phyloP scores from a whole-genome alignment of 1,139 yeast genomes.

The Lodderomyces theae region DNA sequence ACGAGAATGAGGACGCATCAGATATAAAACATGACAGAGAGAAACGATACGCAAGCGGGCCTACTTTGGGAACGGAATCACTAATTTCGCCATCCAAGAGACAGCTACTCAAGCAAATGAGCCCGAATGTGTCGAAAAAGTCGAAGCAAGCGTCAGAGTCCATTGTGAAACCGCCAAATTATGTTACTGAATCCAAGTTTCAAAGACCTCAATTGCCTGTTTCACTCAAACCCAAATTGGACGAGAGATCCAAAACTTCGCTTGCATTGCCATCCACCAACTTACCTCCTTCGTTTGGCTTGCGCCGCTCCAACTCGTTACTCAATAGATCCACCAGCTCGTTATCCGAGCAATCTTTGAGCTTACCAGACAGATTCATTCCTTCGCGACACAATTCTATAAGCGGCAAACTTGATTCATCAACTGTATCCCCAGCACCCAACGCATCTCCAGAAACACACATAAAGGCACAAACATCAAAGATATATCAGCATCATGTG shows the following conservation, averaged over 20 bases:
- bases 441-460: constrained; percentile 53
- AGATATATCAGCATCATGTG: constrained; percentile 77
- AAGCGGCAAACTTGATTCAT: constrained; percentile 39
- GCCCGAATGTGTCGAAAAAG: constrained; percentile 40
- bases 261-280: constrained; percentile 8
- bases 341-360: constrained; percentile 20
- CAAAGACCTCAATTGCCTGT: constrained; percentile 21
- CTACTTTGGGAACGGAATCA: constrained; percentile 5
- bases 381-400: constrained; percentile 45
- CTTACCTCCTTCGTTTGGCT: constrained; percentile 19
- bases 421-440: constrained; percentile 30
- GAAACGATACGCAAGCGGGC: constrained; percentile 4
- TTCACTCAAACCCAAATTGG: constrained; percentile 15
- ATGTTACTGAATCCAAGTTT: constrained; percentile 13
- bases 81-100: constrained; percentile 30
- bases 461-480: constrained; percentile 66
- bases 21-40: constrained; percentile 1
- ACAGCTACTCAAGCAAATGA: constrained; percentile 36
- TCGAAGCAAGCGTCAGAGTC: constrained; percentile 7
- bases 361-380: constrained; percentile 40
- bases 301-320: constrained; percentile 39
- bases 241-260: constrained; percentile 13
- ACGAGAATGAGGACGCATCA: constrained; percentile 1
- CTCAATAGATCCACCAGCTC: constrained; percentile 25
- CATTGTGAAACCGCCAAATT: constrained; percentile 9